Base-by-base conservation (phyloP, 495 filamentous ascomycete species). In the Halenospora varia region DNA sequence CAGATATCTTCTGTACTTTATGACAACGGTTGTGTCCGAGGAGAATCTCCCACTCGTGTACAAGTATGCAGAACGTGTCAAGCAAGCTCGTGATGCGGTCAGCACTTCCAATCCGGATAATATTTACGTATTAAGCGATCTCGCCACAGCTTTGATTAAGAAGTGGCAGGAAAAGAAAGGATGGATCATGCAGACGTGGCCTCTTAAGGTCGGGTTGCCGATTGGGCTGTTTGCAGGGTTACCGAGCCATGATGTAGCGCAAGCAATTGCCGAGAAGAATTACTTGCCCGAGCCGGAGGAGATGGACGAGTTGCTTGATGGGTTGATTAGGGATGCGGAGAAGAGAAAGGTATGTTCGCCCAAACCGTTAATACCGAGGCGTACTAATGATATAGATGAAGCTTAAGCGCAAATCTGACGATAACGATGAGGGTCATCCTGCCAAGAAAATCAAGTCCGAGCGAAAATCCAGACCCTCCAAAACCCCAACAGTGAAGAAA, bases 51-150 rank as follows among this genome's bases (percentile, higher is more conserved):
- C 88, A 0, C 72, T 96, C 57, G 92, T 99, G 56, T 95, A 86
- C 75, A 90, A 96, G 69, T 84, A 96, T 48, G 93, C 89, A 17
- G 90, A 97, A 73, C 86, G 91, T 9, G 86, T 96, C 48, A 99
- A 99, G 73, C 88, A 92, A 71, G 87, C 89, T 20, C 82, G 84
- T 19, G 95, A 98, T 66, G 87, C 81, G 20, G 80, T 97, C 48
- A 77, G 76, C 40, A 77, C 73, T 0, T 65, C 70, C 0, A 66
- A 77, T 60, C 82, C 80, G 56, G 82, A 88, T 56, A 84, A 86
- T 48, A 80, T 97, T 22, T 95, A 96, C 64, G 83, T 90, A 15
- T 72, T 97, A n/a, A 89, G 88, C 48, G 94, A 99, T 64, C 79
- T 99, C 11, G 86, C 92, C 0, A 89, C 95, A 71, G 80, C 84